phyloP scores from a whole-genome alignment of 2,329 filamentous ascomycete genomes.

The Cercospora canescens region DNA sequence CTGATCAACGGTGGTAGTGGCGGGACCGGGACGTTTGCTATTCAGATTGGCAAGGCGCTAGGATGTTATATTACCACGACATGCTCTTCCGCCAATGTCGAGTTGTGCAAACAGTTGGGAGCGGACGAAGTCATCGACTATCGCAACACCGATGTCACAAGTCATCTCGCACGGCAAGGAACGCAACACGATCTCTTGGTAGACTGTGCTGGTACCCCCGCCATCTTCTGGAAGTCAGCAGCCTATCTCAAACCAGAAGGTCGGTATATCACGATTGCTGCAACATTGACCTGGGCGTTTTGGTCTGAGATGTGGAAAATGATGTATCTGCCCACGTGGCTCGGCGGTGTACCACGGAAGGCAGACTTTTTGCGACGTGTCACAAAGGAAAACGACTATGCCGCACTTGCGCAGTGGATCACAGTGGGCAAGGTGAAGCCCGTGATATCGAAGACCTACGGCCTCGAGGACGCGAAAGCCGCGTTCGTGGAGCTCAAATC shows the following conservation, averaged over 20 bases:
- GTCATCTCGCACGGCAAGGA: conserved; percentile 49
- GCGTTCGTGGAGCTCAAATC: conserved; percentile 61
- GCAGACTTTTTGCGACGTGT: conserved; percentile 33
- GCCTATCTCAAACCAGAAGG: conserved; percentile 52
- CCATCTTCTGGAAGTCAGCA: conserved; percentile 56
- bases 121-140: conserved; percentile 67
- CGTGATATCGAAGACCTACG: conserved; percentile 57
- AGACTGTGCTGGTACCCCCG: conserved; percentile 58
- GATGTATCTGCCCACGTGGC: conserved; percentile 53
- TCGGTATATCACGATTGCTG: conserved; percentile 52
- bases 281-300: conserved; percentile 37
- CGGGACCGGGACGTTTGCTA: conserved; percentile 59
- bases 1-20: conserved; percentile 67
- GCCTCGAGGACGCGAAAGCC: conserved; percentile 57
- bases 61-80: conserved; percentile 60
- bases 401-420: conserved; percentile 56
- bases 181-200: conserved; percentile 54
- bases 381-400: conserved; percentile 49
- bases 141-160: conserved; percentile 50
- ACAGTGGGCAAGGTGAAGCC: conserved; percentile 58
- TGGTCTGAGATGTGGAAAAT: conserved; percentile 35
- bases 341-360: conserved; percentile 41
- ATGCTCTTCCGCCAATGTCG: conserved; percentile 60
- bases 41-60: conserved; percentile 63
- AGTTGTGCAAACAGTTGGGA: conserved; percentile 59